Percentiles rank a stretch among this genome's conserved stretches.
Conservation (phyloP, 2,329 filamentous ascomycete species). For the Claviceps sp. region DNA sequence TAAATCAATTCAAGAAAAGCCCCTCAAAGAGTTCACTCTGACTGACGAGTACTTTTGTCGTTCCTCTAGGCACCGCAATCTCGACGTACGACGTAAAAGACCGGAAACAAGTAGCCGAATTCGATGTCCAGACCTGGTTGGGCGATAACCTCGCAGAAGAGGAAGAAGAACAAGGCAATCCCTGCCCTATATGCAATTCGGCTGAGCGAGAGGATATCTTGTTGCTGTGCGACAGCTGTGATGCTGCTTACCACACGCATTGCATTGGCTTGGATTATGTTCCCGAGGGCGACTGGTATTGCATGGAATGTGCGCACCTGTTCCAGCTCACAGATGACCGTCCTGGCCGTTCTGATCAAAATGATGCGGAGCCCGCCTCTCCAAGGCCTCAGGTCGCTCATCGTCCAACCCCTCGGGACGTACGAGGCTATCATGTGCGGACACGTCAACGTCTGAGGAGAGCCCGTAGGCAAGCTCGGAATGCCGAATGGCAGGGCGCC, state of each 20-base stretch:
- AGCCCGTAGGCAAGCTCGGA: constrained; percentile 51
- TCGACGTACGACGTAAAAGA: constrained; percentile 57
- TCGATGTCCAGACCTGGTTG: constrained; percentile 63
- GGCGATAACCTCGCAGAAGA: constrained; percentile 57
- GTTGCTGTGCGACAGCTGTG: constrained; percentile 83
- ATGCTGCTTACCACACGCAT: constrained; percentile 80
- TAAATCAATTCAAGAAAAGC: neutral
- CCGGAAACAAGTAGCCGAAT: constrained; percentile 79
- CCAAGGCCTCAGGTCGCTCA: constrained; percentile 17
- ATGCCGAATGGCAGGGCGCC: constrained; percentile 76
- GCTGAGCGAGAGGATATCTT: constrained; percentile 72
- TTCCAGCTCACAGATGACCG: constrained; percentile 23
- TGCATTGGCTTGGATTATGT: constrained; percentile 73
- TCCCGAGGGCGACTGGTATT: constrained; percentile 77
- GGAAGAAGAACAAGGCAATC: constrained; percentile 52
- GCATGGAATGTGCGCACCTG: constrained; percentile 60
- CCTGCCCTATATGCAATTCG: constrained; percentile 74
- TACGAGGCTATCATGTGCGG: constrained; percentile 28
- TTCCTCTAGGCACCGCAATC: constrained; percentile 34
- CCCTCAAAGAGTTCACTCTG: neutral
- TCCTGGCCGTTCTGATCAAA: constrained; percentile 15
- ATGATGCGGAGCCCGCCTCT: constrained; percentile 22
- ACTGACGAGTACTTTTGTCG: neutral
- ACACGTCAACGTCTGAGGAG: constrained; percentile 45
- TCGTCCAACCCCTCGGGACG: constrained; percentile 19